A percentile compares a stretch with the other conserved stretches of the same genome.
Evolutionary conservation across 768 basidiomycete species (phyloP).

Genomic region (Mrakia hoshinonis): DNA sequence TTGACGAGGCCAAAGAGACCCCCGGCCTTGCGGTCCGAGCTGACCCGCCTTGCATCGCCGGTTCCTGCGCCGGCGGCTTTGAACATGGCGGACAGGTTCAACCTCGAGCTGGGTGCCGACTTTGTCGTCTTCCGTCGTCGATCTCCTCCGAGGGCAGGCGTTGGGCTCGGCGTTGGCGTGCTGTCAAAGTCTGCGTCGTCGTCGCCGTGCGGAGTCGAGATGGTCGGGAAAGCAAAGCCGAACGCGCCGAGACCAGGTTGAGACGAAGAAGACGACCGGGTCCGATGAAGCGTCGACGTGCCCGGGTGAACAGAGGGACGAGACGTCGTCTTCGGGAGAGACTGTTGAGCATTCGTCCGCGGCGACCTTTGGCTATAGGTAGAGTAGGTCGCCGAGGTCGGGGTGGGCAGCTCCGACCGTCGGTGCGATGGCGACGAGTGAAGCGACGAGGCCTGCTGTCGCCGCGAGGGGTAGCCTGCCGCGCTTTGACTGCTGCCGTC

Average conservation of each 20-base stretch:
- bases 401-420: not conserved
- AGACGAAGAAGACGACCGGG: constrained; percentile 7
- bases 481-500: not conserved
- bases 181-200: not conserved
- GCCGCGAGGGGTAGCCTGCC: not conserved
- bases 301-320: not conserved
- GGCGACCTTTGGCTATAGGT: not conserved
- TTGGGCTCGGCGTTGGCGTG: not conserved
- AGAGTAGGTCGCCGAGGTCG: not conserved
- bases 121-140: constrained; percentile 3
- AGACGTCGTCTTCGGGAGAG: not conserved
- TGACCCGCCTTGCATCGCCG: not conserved
- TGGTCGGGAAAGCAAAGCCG: not conserved
- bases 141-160: not conserved
- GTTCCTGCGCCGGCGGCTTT: not conserved
- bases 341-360: not conserved
- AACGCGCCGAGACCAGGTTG: not conserved
- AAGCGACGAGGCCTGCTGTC: not conserved
- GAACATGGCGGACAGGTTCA: constrained; percentile 19
- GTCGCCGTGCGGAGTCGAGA: not conserved
- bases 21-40: not conserved
- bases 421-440: not conserved
- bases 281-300: not conserved
- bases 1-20: constrained; percentile 3
- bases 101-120: constrained; percentile 22